These are phyloP conservation scores for Porpolomopsis calyptriformis DNA, from an alignment of 768 basidiomycete species.

Conservation along the genomic window DNA sequence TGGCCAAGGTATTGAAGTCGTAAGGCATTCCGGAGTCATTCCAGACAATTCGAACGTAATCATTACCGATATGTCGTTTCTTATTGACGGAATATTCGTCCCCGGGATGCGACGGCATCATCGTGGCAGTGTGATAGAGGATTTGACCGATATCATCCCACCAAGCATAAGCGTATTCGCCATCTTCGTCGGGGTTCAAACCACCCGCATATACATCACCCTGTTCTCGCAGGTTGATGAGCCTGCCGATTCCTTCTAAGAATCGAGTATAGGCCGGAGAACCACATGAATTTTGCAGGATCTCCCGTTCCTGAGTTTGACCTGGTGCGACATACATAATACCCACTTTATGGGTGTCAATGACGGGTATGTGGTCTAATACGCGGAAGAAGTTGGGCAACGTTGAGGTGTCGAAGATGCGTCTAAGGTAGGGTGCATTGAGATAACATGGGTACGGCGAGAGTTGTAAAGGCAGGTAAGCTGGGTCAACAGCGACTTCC, in stretches of 20 bases:
- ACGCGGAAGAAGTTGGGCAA: slow-evolving; percentile 51
- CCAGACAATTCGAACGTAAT: slow-evolving; percentile 93
- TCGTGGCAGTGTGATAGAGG: slow-evolving; percentile 89
- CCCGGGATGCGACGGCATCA: slow-evolving; percentile 76
- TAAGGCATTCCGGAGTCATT: slow-evolving; percentile 92
- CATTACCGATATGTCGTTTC: slow-evolving; percentile 95
- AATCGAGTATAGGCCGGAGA: slow-evolving; percentile 94
- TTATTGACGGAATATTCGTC: slow-evolving; percentile 74
- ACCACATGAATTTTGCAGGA: slow-evolving; percentile 82
- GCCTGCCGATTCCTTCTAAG: slow-evolving; percentile 76
- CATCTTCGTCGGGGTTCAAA: slow-evolving; percentile 83
- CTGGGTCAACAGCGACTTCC: slow-evolving; percentile 74
- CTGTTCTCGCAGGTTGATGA: slow-evolving; percentile 84
- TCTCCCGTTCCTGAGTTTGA: slow-evolving; percentile 75
- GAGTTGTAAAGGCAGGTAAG: slow-evolving; percentile 76
- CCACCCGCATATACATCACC: slow-evolving; percentile 90
- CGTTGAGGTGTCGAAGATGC: slow-evolving; percentile 41
- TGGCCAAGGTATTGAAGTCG: slow-evolving; percentile 81
- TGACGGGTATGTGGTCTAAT: slow-evolving; percentile 82
- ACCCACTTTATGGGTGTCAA: slow-evolving; percentile 95
- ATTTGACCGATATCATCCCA: slow-evolving; percentile 97
- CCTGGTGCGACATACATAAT: slow-evolving; percentile 93
- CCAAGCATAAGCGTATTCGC: slow-evolving; percentile 97
- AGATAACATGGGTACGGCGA: slow-evolving; percentile 50
- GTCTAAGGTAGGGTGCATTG: slow-evolving; percentile 30